Conservation (phyloP, 768 basidiomycete species). For the Hydnomerulius pinastri region DNA sequence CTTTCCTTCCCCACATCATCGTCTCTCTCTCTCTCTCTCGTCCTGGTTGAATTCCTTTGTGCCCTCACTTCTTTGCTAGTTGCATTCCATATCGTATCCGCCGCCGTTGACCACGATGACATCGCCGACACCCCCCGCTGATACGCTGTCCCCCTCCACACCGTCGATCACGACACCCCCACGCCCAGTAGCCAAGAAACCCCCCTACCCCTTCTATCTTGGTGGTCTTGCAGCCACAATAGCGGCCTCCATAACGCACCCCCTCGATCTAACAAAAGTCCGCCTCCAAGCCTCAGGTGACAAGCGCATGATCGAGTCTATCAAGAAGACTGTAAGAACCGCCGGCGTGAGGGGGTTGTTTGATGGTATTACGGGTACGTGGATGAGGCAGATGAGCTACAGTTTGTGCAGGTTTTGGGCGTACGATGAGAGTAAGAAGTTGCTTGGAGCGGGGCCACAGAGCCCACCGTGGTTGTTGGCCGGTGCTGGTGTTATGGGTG, state of each 20-base stretch:
- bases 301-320: constrained; percentile 84
- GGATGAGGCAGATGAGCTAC: constrained; percentile 92
- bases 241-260: constrained; percentile 87
- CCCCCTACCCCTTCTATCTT: constrained; percentile 85
- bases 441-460: constrained; percentile 65
- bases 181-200: constrained; percentile 43
- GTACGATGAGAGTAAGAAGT: constrained; percentile 88
- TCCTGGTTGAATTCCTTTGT: neutral
- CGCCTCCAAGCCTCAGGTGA: constrained; percentile 90
- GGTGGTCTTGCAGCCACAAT: constrained; percentile 88
- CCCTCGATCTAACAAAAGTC: constrained; percentile 89
- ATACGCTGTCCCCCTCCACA: constrained; percentile 5
- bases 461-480: constrained; percentile 83
- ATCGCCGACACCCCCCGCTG: constrained; percentile 4
- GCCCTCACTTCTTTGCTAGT: neutral
- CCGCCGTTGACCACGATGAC: constrained; percentile 16
- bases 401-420: constrained; percentile 93
- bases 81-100: too few relatives aligned
- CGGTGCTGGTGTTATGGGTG: constrained; percentile 83
- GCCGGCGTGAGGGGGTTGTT: constrained; percentile 75
- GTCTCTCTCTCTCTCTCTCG: constrained; percentile 13
- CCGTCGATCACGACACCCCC: constrained; percentile 6
- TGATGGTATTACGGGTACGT: constrained; percentile 87
- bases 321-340: constrained; percentile 79
- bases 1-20: too few relatives aligned